Evolutionary conservation across 768 basidiomycete species (phyloP).

Genomic region (Neoboletus subvelutipes): DNA sequence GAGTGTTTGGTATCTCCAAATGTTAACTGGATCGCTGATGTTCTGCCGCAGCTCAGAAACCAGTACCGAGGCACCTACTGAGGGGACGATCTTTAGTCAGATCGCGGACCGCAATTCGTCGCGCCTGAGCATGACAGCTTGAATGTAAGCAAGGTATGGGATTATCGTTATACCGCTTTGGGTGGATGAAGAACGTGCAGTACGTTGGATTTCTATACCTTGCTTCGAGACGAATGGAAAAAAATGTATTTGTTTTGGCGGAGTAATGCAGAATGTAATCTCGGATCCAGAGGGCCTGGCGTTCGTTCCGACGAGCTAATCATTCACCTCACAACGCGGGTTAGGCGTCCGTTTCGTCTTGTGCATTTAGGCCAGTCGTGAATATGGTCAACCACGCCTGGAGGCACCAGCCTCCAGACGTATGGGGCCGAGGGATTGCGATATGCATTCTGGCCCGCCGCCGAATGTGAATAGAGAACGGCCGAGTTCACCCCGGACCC

Average conservation of each 20-base stretch:
- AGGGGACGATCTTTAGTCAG: not conserved
- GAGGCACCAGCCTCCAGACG: no score
- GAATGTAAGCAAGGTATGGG: not conserved
- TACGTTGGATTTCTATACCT: not conserved
- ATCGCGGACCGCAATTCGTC: not conserved
- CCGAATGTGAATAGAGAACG: no score
- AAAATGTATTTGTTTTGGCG: not conserved
- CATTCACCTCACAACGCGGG: not conserved
- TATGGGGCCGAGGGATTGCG: no score
- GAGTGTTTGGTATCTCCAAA: not conserved
- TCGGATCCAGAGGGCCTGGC: no score
- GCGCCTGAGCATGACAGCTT: no score
- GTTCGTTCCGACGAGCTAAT: not conserved
- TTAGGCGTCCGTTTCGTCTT: no score
- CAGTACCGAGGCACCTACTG: not conserved
- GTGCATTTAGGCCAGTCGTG: no score
- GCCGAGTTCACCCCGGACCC: no score
- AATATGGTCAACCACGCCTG: no score
- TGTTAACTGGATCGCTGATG: not conserved
- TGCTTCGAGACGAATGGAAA: not conserved
- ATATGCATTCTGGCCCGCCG: no score
- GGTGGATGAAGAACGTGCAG: not conserved
- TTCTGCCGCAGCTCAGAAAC: not conserved
- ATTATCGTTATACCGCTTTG: not conserved
- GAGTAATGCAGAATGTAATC: not conserved